Evolutionary conservation across 306 rosid species (phyloP), one percentile per base, ranked within the genome.

Genomic region (Luffa aegyptiaca): DNA sequence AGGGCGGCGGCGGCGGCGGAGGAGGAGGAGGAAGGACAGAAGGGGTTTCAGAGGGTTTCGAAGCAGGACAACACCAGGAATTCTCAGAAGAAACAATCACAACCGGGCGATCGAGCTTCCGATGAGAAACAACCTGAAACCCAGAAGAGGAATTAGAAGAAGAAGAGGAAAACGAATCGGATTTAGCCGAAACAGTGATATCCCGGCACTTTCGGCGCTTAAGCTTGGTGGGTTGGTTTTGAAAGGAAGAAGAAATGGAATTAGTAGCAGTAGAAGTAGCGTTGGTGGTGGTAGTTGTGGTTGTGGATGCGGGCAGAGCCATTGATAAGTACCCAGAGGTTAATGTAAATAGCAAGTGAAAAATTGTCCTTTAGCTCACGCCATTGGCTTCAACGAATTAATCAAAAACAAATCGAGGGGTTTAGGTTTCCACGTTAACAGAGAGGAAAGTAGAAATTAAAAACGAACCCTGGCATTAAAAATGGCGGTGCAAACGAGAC

Each of bases 401-500:
- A 55, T 57, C 11, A 73, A 73, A 46, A 41, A 8, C 5, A 8
- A 14, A 58, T 33, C 2, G 17, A n/a, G 46, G 49, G 49, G 11
- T 39, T n/a, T 56, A 9, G 66, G 49, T 39, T 10, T 73, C 80
- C 64, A 76, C 76, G 64, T 5, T 66, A 37, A 66, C 20, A 42
- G 8, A 10, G 14, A 62, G 42, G 69, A 33, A 33, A 33, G 6
- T 59, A 31, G 65, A 11, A 62, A 63, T 35, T 35, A 63, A 49
- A 49, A 49, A 17, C 17, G 12, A 37, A 35, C 14, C 33, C 55
- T 45, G 68, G 18, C 18, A 71, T 77, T 74, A 83, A 84, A 86
- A 89, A 88, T 83, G 89, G 95, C 91, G 91, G 88, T 87, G 81
- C 83, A 87, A 89, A 79, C 92, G 90, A 93, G 95, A 85, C 45